Evolutionary conservation across 2,329 filamentous ascomycete genomes (phyloP), one percentile per base, ranked within the genome.

Genomic region (Penicillium brevicompactum): DNA sequence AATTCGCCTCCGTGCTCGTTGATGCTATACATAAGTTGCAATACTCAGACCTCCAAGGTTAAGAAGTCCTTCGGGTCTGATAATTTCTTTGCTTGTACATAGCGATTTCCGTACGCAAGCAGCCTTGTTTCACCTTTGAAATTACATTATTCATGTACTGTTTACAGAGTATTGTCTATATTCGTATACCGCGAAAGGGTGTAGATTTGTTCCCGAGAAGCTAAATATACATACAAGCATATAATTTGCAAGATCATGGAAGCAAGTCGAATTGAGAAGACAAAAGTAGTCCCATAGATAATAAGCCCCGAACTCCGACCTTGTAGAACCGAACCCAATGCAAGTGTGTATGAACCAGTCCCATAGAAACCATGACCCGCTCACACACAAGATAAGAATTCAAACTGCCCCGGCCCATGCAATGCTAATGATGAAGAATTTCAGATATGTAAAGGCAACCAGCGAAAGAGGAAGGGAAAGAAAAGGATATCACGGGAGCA

Each of bases 291-390:
- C 27, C 38, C 22, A 27, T 42, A 41, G 38, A 27, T 48, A 30
- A 44, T 40, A 37, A 50, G 44, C 58, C 52, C 55, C 53, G n/a
- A 51, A 54, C 51, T 47, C 59, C 57, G 55, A 56, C 62, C 60
- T 37, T 66, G 49, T 65, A 61, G 44, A 62, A 31, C 63, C 60
- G 54, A 60, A 59, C 60, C 59, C 63, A 65, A 66, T 66, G 63
- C 63, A 64, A 42, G 51, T 18, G 57, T 57, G 49, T 60, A 56
- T 51, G 38, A 60, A 50, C 58, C 32, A 43, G 22, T 13, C 27
- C 44, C 38, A 43, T 52, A 49, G 54, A 41, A 55, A 41, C 51
- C 40, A 45, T 51, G 42, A 51, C 56, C 49, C 41, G 44, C 53
- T 56, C 51, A 61, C 40, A 59, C 50, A 27, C 24, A 27, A 55